Percentiles rank a stretch among this genome's conserved stretches.
Conservation (phyloP, 2,329 filamentous ascomycete species). For the Colletotrichum magnum region DNA sequence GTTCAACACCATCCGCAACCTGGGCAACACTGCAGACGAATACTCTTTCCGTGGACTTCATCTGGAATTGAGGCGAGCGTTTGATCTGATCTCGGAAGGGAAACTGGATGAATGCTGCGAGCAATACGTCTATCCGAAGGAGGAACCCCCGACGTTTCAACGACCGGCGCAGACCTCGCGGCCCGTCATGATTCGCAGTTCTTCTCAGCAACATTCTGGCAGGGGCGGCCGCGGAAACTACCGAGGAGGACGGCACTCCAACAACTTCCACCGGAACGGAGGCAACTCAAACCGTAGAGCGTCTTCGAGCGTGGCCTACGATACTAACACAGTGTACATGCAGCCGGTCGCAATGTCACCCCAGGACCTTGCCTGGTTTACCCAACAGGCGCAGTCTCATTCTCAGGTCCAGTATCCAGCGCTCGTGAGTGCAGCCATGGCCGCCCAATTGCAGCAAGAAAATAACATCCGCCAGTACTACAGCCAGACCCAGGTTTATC, state of each 20-base stretch:
- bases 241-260: conserved; percentile 63
- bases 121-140: conserved; percentile 88
- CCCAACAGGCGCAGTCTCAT: conserved; percentile 56
- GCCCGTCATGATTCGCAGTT: conserved; percentile 71
- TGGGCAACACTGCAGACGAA: conserved; percentile 97
- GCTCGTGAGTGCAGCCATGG: conserved; percentile 41
- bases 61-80: conserved; percentile 88
- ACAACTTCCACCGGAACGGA: conserved; percentile 58
- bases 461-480: conserved; percentile 40
- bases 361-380: conserved; percentile 66
- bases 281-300: conserved; percentile 63
- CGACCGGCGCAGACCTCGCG: conserved; percentile 69
- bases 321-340: conserved; percentile 62
- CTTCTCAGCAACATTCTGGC: conserved; percentile 69
- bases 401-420: conserved; percentile 56
- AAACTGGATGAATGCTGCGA: conserved; percentile 89
- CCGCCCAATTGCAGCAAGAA: conserved; percentile 43
- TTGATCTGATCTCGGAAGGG: conserved; percentile 82
- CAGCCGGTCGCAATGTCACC: conserved; percentile 58
- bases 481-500: conserved; percentile 42
- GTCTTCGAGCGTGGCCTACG: conserved; percentile 68
- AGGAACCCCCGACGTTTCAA: conserved; percentile 76
- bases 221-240: conserved; percentile 65
- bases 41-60: conserved; percentile 94
- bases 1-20: conserved; percentile 89